Conservation (phyloP, 257 asterid species). For the Nicotiana sylvestris region DNA sequence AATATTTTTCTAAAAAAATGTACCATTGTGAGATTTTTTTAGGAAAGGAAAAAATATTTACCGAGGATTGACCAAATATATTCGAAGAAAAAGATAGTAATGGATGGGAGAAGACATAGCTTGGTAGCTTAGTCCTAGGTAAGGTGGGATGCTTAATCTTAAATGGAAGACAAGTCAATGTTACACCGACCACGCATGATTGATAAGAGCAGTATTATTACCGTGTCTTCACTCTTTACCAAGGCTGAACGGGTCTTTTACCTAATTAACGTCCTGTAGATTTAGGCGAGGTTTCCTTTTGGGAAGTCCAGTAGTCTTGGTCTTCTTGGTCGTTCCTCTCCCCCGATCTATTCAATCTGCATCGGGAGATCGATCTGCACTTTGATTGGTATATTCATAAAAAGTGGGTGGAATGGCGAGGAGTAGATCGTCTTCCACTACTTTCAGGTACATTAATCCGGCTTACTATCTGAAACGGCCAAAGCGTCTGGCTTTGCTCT, state of each 20-base stretch:
- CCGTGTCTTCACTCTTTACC: neutral
- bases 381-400: neutral
- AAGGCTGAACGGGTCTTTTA: neutral
- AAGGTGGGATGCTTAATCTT: constrained; percentile 7
- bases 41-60: neutral
- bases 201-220: neutral
- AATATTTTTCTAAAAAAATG: too few species aligned
- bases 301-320: neutral
- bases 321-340: neutral
- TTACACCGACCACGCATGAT: neutral
- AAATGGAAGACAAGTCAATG: neutral
- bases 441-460: constrained; percentile 68
- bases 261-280: neutral
- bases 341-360: neutral
- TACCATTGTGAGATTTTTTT: too few species aligned
- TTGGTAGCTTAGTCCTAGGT: neutral
- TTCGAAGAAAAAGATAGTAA: neutral
- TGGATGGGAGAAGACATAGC: too few species aligned
- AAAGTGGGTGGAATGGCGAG: constrained; percentile 52
- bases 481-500: constrained; percentile 72
- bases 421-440: constrained; percentile 73
- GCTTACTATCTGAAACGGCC: constrained; percentile 92
- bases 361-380: neutral
- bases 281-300: neutral
- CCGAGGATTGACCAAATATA: neutral